Conservation (phyloP, 75 land plant species). For the Sequoia sempervirens region DNA sequence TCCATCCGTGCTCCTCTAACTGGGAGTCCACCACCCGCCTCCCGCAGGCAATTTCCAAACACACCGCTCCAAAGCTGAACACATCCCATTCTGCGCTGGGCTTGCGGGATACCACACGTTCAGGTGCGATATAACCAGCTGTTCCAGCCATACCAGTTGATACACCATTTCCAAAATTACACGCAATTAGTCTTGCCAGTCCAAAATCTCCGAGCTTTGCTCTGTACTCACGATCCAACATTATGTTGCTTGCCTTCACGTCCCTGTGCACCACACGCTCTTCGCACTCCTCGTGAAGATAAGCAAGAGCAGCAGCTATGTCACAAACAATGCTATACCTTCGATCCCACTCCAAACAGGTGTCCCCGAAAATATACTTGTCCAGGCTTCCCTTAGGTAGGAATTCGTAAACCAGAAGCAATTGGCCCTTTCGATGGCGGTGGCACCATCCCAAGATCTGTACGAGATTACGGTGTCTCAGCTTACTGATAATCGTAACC, state of each 20-base stretch:
- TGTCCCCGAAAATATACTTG: too few species aligned
- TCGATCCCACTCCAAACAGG: too few species aligned
- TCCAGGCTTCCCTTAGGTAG: too few species aligned
- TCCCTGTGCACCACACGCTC: constrained; percentile 26
- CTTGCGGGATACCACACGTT: constrained; percentile 13
- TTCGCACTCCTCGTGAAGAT: constrained; percentile 28
- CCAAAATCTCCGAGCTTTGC: constrained; percentile 35
- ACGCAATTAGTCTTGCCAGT: constrained; percentile 23
- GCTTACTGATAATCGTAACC: constrained; percentile 23
- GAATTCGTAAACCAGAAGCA: too few species aligned
- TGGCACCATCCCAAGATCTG: constrained; percentile 29
- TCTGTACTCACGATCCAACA: constrained; percentile 21
- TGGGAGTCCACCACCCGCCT: constrained; percentile 17
- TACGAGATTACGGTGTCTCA: constrained; percentile 36
- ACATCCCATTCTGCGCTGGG: constrained; percentile 31
- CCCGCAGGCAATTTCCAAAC: too few species aligned
- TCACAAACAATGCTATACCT: too few species aligned
- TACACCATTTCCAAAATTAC: constrained; percentile 5
- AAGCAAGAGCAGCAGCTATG: constrained; percentile 10
- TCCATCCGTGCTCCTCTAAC: constrained; percentile 1
- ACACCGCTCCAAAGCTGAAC: constrained; percentile 21
- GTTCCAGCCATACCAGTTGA: constrained; percentile 22
- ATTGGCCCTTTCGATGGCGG: too few species aligned
- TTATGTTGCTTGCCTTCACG: background rate
- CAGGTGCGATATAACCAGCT: background rate